Evolutionary conservation across 73 alveolate species (phyloP).

Genomic region (Paraurostyla sp.): DNA sequence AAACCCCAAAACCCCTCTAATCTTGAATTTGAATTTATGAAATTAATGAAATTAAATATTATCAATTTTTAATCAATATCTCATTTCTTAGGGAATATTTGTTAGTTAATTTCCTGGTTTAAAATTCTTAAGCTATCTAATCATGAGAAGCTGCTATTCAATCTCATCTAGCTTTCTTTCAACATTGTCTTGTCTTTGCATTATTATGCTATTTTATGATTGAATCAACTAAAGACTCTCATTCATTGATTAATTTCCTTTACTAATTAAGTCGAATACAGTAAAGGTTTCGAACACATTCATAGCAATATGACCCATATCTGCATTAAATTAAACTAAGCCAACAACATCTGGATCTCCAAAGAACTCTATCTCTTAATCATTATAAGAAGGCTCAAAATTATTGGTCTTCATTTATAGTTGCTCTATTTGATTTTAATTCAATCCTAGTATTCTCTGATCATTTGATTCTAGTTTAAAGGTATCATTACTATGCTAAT

Average conservation of each 20-base stretch:
- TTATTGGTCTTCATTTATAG: background rate
- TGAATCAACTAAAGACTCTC: slow-evolving; percentile 6
- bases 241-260: background rate
- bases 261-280: slow-evolving; percentile 11
- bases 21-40: no score
- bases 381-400: background rate
- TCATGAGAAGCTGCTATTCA: background rate
- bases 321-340: slow-evolving; percentile 39
- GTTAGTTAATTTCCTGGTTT: background rate
- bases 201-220: background rate
- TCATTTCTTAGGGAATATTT: background rate
- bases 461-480: no score
- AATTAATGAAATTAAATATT: no score
- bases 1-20: no score
- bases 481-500: no score
- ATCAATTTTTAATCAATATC: background rate
- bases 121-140: background rate
- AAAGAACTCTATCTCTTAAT: background rate
- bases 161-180: slow-evolving; percentile 25
- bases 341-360: slow-evolving; percentile 46
- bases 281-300: slow-evolving; percentile 47
- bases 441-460: no score
- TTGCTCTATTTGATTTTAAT: background rate
- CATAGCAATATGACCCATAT: slow-evolving; percentile 58
- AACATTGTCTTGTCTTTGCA: slow-evolving; percentile 25